Conservation (phyloP, 2,329 filamentous ascomycete genomes). For the Pestalotiopsis fici region DNA sequence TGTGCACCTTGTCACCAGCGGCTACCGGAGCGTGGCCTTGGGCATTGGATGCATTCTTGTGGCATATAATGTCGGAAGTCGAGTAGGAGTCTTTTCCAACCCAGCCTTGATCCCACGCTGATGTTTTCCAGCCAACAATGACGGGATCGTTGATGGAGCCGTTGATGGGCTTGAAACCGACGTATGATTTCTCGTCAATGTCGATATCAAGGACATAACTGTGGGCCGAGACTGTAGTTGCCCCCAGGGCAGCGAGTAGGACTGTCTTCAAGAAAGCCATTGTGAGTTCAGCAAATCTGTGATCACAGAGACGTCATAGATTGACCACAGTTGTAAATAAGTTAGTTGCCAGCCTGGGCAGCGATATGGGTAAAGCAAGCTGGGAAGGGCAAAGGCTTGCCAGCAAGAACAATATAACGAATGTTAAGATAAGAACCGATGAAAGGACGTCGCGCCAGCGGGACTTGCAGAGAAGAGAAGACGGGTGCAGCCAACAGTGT, state of each 20-base stretch:
- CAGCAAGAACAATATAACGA: too few relatives aligned
- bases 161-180: conserved; percentile 23
- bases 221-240: conserved; percentile 18
- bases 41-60: conserved; percentile 31
- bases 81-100: conserved; percentile 37
- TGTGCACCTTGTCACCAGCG: conserved; percentile 35
- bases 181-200: conserved; percentile 23
- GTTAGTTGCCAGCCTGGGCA: too few relatives aligned
- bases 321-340: background rate
- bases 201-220: conserved; percentile 29
- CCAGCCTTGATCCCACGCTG: conserved; percentile 39
- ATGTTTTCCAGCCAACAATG: conserved; percentile 29
- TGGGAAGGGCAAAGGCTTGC: too few relatives aligned
- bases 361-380: too few relatives aligned
- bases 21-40: conserved; percentile 31
- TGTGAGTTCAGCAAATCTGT: background rate
- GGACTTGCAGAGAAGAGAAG: background rate
- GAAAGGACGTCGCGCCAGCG: background rate
- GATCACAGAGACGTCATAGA: background rate
- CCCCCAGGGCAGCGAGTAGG: conserved; percentile 12
- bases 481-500: background rate
- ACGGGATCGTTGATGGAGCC: conserved; percentile 17
- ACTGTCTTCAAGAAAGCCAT: background rate
- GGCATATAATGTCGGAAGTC: conserved; percentile 38
- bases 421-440: background rate